Evolutionary conservation across 192 early-diverging fungal genomes (phyloP), one percentile per base, ranked within the genome.

Genomic region (Mycoemilia scoparia): DNA sequence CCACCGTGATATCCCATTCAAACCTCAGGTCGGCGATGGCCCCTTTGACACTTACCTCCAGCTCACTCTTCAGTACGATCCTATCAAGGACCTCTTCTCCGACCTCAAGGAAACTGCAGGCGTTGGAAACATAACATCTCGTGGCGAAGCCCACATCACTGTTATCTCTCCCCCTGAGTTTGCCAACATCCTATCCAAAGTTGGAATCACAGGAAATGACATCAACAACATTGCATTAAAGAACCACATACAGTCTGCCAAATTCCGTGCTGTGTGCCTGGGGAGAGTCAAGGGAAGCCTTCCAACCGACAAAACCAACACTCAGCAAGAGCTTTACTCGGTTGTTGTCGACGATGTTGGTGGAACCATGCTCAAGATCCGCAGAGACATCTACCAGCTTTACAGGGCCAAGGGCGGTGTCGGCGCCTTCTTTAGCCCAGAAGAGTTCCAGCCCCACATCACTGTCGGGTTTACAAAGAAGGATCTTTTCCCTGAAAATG

Each of bases 61-160:
- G 21, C 60, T 71, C 31, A 65, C 66, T 7, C 48, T 81, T 2
- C 60, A 73, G 39, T 76, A 44, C 52, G 38, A 51, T n/a, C 64
- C 60, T 22, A 54, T 71, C 24, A 31, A 57, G 26, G 58, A 54
- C 5, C 32, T 76, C 5, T 71, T 76, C 30, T 36, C 61, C 7
- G 24, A 41, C 3, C 32, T 74, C 10, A 73, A 68, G 35, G 45
- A 60, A 1, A 60, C 68, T 1, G 23, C 48, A 24, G 44, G 50
- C 7, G 46, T 52, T 13, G 8, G 31, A 28, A 34, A 45, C 7
- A 39, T 70, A 15, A 46, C 43, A 32, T 38, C 47, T 24, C 64
- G 66, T 24, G 75, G 74, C 17, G 79, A 83, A 31, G 55, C 79
- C 13, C 79, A 83, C 29, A 38, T 83, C 31, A 83, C 79, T 5